These are phyloP conservation scores for Nakataea oryzae DNA, from an alignment of 2,329 filamentous ascomycete species.

Conservation along the genomic window DNA sequence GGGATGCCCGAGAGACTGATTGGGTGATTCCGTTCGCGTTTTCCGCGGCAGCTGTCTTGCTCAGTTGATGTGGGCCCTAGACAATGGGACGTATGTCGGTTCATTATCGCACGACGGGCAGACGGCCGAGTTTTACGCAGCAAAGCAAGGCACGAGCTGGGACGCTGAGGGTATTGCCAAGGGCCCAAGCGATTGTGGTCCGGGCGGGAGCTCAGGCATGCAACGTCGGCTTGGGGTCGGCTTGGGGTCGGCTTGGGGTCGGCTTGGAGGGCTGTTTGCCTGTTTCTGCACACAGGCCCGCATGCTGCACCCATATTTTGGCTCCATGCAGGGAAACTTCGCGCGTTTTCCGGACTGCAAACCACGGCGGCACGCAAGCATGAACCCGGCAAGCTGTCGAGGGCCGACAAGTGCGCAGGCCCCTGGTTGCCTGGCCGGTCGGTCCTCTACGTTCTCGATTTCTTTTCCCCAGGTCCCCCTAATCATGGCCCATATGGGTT, in stretches of 20 bases:
- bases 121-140: background rate
- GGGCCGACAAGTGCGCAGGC: background rate
- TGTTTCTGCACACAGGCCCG: background rate
- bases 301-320: background rate
- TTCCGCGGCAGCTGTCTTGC: background rate
- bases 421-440: background rate
- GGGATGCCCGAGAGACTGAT: background rate
- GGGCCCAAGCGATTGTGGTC: background rate
- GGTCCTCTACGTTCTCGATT: background rate
- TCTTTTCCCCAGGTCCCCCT: background rate
- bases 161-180: background rate
- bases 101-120: background rate
- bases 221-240: no score
- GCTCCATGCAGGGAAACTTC: background rate
- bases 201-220: no score
- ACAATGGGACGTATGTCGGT: no score
- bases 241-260: no score
- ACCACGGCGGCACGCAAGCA: background rate
- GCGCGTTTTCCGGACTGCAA: background rate
- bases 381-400: background rate
- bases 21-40: background rate
- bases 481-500: background rate
- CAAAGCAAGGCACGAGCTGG: background rate
- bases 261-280: no score
- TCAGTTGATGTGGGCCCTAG: background rate